Evolutionary conservation across 176 grass and related monocot genomes (phyloP), one percentile per base, ranked within the genome.

Genomic region (Avena atlantica): DNA sequence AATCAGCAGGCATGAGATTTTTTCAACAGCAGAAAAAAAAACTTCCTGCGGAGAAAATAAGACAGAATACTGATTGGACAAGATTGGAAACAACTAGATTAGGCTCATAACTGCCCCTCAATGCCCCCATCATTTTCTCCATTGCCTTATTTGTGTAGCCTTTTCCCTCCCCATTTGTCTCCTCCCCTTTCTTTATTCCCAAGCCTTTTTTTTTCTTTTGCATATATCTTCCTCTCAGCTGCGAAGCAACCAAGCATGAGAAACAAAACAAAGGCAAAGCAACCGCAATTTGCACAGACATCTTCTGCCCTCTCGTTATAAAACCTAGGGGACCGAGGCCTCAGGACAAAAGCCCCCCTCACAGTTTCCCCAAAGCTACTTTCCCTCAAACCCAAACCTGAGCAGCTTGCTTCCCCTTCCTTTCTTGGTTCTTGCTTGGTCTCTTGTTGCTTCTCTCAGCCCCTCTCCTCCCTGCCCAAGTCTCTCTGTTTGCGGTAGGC

Each of bases 341-440:
- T 24, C 72, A 42, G 72, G 55, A 88, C 86, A 91, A 78, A 88
- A 63, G 78, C 69, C n/a, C 81, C 37, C 70, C 19, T 80, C 81
- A 20, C 61, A 31, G 51, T n/a, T 88, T 62, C n/a, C 77, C 70
- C 82, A 78, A 70, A 76, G 79, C 89, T 68, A 76, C 81, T 85
- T 88, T 70, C 77, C 81, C 81, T 67, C 47, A 60, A 74, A 67
- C 74, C 81, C 78, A 86, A 68, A 82, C 88, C 88, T 76, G 57
- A 77, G 19, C 82, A 60, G 64, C 84, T 90, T 88, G 82, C 34
- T 82, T 71, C 31, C 21, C 57, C 72, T 88, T 69, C 79, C 79
- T 58, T 60, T 89, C 63, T n/a, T 88, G 70, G 78, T 91, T 83
- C 60, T 74, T 85, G 73, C 83, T 78, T 88, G 70, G 48, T 80